Evolutionary conservation across 164 flowering plant species (phyloP).

Genomic region (Chimonanthus praecox): DNA sequence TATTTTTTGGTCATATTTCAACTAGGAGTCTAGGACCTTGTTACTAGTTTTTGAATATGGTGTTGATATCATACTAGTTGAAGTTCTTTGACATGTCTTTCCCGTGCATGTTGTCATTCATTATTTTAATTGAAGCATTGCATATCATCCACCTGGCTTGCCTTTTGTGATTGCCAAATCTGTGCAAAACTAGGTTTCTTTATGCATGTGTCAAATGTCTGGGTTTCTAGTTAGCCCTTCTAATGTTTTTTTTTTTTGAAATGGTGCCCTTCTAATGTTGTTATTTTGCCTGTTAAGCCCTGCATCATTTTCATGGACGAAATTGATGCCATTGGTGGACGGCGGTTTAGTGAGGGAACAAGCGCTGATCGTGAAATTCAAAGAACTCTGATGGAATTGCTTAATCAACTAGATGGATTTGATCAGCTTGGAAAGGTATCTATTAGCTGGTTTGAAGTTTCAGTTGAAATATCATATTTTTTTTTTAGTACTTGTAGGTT

Average conservation of each 20-base stretch:
- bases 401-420: constrained; percentile 97
- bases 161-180: not conserved
- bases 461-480: too few relatives aligned
- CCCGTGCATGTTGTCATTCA: not conserved
- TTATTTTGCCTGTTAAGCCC: constrained; percentile 43
- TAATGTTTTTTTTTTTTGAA: not conserved
- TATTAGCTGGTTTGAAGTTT: too few relatives aligned
- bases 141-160: not conserved
- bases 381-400: constrained; percentile 89
- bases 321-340: constrained; percentile 97
- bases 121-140: not conserved
- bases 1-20: not conserved
- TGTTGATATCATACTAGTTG: not conserved
- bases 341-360: constrained; percentile 91
- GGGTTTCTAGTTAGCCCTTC: not conserved
- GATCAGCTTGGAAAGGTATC: constrained; percentile 85
- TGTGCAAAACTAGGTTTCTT: not conserved
- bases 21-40: not conserved
- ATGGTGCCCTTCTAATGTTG: not conserved
- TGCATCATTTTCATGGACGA: constrained; percentile 99
- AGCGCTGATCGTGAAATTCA: constrained; percentile 97
- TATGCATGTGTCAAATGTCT: not conserved
- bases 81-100: not conserved
- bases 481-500: too few relatives aligned
- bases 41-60: not conserved